phyloP scores from a whole-genome alignment of 257 asterid genomes.

The Solanum pinnatisectum region DNA sequence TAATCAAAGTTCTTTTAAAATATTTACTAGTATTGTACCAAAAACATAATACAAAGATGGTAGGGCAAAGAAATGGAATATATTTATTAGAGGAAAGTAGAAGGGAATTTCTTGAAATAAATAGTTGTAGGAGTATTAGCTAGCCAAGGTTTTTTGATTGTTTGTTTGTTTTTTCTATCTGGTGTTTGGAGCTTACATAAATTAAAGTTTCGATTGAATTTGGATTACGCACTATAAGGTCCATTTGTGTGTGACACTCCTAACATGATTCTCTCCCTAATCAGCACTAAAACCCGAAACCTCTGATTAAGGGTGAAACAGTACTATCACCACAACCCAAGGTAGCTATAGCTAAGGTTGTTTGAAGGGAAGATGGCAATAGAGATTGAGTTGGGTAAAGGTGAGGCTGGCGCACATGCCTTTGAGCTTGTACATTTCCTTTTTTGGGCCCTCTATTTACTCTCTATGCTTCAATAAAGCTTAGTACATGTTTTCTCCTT shows the following conservation, averaged over 20 bases:
- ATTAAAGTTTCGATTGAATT: too few species aligned
- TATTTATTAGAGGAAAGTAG: not conserved
- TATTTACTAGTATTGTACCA: not conserved
- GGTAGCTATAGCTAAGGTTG: not conserved
- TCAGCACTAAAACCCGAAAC: fast-evolving
- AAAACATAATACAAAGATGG: not conserved
- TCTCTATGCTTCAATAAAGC: constrained; percentile 6
- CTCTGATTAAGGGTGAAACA: too few species aligned
- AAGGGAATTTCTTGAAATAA: not conserved
- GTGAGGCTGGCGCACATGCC: not conserved
- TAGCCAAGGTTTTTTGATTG: not conserved
- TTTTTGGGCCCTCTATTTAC: not conserved
- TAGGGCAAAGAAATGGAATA: not conserved
- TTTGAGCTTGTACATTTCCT: not conserved
- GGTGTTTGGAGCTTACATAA: too few species aligned
- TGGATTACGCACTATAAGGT: too few species aligned
- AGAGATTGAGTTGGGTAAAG: not conserved
- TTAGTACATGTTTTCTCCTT: not conserved
- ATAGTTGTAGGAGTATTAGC: not conserved
- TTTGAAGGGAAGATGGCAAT: not conserved
- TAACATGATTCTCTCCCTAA: too few species aligned
- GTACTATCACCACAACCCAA: too few species aligned
- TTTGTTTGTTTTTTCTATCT: too few species aligned
- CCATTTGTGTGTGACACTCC: too few species aligned
- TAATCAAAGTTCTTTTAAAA: not conserved